These are phyloP conservation scores for Anisodus acutangulus DNA, from an alignment of 257 asterid genomes.

Conservation along the genomic window DNA sequence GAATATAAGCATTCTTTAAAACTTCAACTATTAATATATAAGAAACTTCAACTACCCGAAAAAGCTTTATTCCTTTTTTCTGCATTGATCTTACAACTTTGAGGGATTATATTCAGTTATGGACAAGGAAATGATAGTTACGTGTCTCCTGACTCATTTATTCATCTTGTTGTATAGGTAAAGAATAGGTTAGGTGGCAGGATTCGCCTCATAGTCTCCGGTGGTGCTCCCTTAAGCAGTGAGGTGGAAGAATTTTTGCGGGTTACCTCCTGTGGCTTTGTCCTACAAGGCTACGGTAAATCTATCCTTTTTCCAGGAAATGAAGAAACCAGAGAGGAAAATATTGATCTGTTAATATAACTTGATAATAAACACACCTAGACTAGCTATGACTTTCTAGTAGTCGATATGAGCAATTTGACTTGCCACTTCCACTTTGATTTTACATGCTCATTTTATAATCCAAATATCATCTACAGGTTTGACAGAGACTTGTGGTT, in stretches of 20 bases:
- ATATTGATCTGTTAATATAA: background rate
- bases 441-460: conserved; percentile 5
- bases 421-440: background rate
- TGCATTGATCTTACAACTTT: background rate
- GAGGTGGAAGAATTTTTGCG: conserved; percentile 94
- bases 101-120: background rate
- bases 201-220: conserved; percentile 84
- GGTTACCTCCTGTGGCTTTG: conserved; percentile 92
- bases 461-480: conserved; percentile 50
- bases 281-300: conserved; percentile 93
- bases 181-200: conserved; percentile 90
- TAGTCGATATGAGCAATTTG: background rate
- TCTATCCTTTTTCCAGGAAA: background rate
- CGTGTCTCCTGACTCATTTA: conserved; percentile 26
- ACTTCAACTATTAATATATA: background rate
- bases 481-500: conserved; percentile 91
- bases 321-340: background rate
- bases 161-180: conserved; percentile 49
- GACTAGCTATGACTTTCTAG: background rate
- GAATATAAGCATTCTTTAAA: background rate
- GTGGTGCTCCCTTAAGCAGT: conserved; percentile 92
- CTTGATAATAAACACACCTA: background rate
- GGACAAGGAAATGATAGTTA: background rate
- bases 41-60: background rate
- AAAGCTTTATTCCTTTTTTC: background rate